These are phyloP conservation scores for Melampsora americana DNA, from an alignment of 1,284 basidiomycete genomes.

Conservation along the genomic window DNA sequence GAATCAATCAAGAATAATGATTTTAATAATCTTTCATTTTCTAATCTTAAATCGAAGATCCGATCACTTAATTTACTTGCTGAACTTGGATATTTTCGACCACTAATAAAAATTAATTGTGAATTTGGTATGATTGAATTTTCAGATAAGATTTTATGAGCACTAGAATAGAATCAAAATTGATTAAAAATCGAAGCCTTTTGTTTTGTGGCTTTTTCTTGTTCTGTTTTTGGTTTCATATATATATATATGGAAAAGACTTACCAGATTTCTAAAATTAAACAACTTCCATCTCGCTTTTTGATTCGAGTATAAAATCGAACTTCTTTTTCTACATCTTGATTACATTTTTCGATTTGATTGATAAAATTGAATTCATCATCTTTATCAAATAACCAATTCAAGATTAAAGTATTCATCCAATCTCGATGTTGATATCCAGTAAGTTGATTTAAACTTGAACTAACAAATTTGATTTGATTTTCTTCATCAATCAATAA, in stretches of 20 bases:
- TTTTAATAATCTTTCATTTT: conserved; percentile 51
- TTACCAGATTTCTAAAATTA: conserved; percentile 38
- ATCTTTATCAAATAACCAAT: conserved; percentile 24
- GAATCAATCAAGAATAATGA: conserved; percentile 47
- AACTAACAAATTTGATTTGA: conserved; percentile 14
- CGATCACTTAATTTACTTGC: conserved; percentile 45
- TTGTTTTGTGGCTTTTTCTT: background rate
- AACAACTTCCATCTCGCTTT: conserved; percentile 3
- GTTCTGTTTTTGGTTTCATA: no score
- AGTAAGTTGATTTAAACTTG: background rate
- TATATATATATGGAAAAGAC: no score
- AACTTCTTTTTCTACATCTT: background rate
- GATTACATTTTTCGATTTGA: background rate
- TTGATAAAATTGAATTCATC: conserved; percentile 1
- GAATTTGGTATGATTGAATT: no score
- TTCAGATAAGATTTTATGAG: conserved; percentile 1
- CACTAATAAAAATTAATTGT: conserved; percentile 13
- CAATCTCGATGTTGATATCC: conserved; percentile 7
- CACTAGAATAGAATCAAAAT: conserved; percentile 4
- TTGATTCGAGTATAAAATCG: conserved; percentile 20
- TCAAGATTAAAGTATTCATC: background rate
- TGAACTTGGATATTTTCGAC: conserved; percentile 16
- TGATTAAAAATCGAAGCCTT: background rate
- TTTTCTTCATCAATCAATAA: background rate
- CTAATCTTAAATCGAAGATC: conserved; percentile 52